Base-by-base conservation (phyloP, 2,329 filamentous ascomycete species). In the Chaetomium olivaceum region DNA sequence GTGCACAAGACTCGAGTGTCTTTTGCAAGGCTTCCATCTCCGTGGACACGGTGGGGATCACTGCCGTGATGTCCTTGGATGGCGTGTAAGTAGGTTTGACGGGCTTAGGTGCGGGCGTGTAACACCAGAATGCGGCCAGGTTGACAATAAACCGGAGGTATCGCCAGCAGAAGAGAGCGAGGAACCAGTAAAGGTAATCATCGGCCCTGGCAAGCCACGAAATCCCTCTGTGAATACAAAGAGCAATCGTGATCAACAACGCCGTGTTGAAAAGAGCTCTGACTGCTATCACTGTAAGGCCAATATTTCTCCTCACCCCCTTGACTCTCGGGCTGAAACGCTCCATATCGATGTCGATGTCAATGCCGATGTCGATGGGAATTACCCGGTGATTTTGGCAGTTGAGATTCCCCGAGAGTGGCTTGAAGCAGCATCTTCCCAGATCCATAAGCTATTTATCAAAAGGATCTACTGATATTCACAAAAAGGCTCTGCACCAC, bases 31-130 rank as follows among this genome's bases (percentile, higher is more conserved):
- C 76, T 0, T 54, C 58, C 12, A 78, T 77, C 0, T 70, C 58
- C 0, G 83, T 81, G 14, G 82, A 79, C 3, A 85, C 76, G 0
- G 83, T 87, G 0, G 84, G 82, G 2, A 87, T 71, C 55, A 87
- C 76, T 23, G 86, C 80, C 0, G 83, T 83, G 58, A 81, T 80
- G 46, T 87, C 80, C 1, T 65, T 59, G 3, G 72, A 69, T 6
- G 66, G 61, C 1, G 16, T 70, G 66, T 79, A 78, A 0, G 58
- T 71, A 0, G 81, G 79, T 2, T 73, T 70, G 46, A 21, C 29
- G 0, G 68, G 71, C 0, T 56, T 23, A 75, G 73, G 69, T 0
- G 75, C 70, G 4, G 82, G 77, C 0, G 70, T 70, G 67, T 84
- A 85, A 0, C 74, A 55, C 68, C 74, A 78, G 58, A 77, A 82